Evolutionary conservation across 805 yeast species (phyloP), one percentile per base, ranked within the genome.

Genomic region (Candida silvicultrix): DNA sequence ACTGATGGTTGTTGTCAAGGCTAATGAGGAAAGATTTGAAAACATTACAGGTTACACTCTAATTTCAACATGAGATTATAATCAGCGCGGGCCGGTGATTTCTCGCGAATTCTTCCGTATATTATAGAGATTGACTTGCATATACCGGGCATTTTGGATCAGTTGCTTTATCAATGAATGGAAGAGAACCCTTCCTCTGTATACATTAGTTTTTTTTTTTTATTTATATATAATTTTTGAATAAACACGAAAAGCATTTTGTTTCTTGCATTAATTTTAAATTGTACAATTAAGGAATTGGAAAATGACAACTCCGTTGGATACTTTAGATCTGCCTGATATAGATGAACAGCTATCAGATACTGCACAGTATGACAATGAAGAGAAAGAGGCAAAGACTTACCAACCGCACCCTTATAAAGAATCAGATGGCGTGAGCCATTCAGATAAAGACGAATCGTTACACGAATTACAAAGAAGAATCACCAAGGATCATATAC

Each of bases 41-140:
- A 78, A 86, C 23, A 69, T 89, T 52, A 76, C 92, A 3, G 88
- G 94, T 3, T 87, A 85, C 59, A 75, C 89, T 21, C 69, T 87
- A 43, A 80, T 88, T 12, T 37, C 39, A 8, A 21, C 25, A 11
- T 37, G 16, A 20, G 16, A 10, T 34, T 29, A 29, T 39, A 16
- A 19, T 37, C 10, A 37, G 20, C 40, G 31, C 31, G 31, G 31
- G 14, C 31, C 31, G 35, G 8, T 16, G 9, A 15, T 31, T 31
- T 31, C n/a, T 5, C 9, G 35, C 35, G 35, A n/a, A 31, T 31
- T 31, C n/a, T 31, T 7, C 4, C 4, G 31, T 11, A 10, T 28
- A 28, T 28, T 14, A 28, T n/a, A 8, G 31, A 28, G 9, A 8
- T 14, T n/a, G n/a, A n/a, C 9, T 28, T 7, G 31, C 14, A 16